These are phyloP conservation scores for Botryosphaeria dothidea DNA, from an alignment of 2,329 filamentous ascomycete species.

Conservation along the genomic window DNA sequence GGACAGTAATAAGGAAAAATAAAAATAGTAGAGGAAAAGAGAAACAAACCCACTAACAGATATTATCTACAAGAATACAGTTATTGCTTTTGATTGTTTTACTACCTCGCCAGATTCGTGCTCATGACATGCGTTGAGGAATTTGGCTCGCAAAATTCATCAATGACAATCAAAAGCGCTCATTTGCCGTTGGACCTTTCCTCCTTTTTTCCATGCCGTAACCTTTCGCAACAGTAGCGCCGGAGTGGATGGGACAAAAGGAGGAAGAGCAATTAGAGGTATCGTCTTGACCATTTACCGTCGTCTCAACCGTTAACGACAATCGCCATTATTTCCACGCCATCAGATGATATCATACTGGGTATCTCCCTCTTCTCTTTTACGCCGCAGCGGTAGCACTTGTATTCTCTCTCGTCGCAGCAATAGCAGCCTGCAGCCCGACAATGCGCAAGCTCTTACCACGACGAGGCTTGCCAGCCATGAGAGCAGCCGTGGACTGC, in stretches of 20 bases:
- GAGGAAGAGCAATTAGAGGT: not conserved
- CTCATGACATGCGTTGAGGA: not conserved
- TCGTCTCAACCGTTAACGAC: not conserved
- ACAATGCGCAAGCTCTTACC: conserved; percentile 43
- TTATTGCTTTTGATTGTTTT: not conserved
- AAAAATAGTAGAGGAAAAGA: not conserved
- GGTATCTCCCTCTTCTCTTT: too few species aligned
- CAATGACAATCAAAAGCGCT: not conserved
- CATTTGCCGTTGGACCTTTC: not conserved
- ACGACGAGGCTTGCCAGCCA: conserved; percentile 39
- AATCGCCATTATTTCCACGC: not conserved
- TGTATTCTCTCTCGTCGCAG: conserved; percentile 32
- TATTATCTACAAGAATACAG: conserved; percentile 15
- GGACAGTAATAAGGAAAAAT: not conserved
- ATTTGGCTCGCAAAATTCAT: not conserved
- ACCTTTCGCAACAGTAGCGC: not conserved
- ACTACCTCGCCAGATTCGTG: too few species aligned
- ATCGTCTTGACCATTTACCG: not conserved
- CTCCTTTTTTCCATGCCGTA: not conserved
- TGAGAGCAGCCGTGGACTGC: conserved; percentile 36
- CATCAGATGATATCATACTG: not conserved
- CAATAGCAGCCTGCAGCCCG: conserved; percentile 41
- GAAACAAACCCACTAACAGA: not conserved
- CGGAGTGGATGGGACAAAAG: not conserved
- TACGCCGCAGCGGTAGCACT: not conserved